Evolutionary conservation across 2,329 filamentous ascomycete species (phyloP), one percentile per base, ranked within the genome.

Genomic region (Rhynchosporium agropyri): DNA sequence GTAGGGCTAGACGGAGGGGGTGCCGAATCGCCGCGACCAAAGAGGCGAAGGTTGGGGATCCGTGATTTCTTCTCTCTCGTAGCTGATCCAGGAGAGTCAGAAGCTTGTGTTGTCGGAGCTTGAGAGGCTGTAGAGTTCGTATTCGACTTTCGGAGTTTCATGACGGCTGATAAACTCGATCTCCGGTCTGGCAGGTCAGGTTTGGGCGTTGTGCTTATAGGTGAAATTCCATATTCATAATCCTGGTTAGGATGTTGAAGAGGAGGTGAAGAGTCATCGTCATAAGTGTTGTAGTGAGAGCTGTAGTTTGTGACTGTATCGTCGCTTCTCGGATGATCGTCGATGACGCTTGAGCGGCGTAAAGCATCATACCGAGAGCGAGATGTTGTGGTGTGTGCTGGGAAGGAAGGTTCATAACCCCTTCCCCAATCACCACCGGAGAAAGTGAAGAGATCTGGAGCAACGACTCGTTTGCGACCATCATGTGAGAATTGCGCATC

Each of bases 371-470:
- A 68, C 12, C 67, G 62, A 51, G 60, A 58, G 7, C 58, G 53
- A 10, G 62, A 36, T 6, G 33, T 36, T 6, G 5, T 36, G 33
- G 6, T 63, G 12, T 66, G 66, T 2, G 61, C 31, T 9, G 71
- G 71, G 26, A 72, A 51, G 29, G 60, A 42, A 40, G 63, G 63
- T 28, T 69, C 62, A 31, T 67, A 63, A 43, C 68, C 69, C 45
- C 67, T 54, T 13, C 67, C 72, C 71, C 73, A 74, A 3, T 67
- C 65, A 26, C 60, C 62, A 5, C 62, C 60, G 9, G 59, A 62
- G 33, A 70, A 71, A 4, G 65, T 65, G 50, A 73, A 72, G 31
- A 74, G 63, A 63, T 70, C 66, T 5, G 72, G 68, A 9, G 65
- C 67, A 54, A 68, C 63, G 4, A 63, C 60, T 4, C 67, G 65